Evolutionary conservation across 1,284 basidiomycete species (phyloP), one percentile per base, ranked within the genome.

Genomic region (Somion occarium): DNA sequence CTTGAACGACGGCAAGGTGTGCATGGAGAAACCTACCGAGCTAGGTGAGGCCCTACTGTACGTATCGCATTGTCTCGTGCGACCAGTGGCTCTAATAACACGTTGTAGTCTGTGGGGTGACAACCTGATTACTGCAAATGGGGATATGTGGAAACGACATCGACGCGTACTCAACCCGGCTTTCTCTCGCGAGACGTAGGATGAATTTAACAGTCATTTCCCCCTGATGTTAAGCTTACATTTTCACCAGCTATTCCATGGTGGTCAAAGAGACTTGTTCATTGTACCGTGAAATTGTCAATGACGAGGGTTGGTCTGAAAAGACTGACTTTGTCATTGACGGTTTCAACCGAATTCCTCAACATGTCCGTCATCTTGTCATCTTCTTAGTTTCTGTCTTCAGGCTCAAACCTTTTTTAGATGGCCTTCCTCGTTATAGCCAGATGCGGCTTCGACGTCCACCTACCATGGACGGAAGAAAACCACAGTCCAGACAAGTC

Each of bases 371-470:
- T 27, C 22, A 23, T 9, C 22, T 12, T 23, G 24, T 11, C n/a
- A 24, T 47, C 45, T 39, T 25, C 24, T 34, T 20, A 18, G 19
- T 15, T 22, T 27, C 26, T 9, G 27, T 46, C 15, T 15, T 20
- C 20, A 15, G 20, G 18, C 27, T 15, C 27, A 20, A n/a, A 23
- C 15, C 26, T 5, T 41, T 24, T 9, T 38, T n/a, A 53, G 54
- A 26, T 55, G 12, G 54, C 54, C 2, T 25, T 53, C 23, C 24
- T 53, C 20, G 49, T 53, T 38, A 51, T 55, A 24, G 38, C 54
- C 5, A 26, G 53, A 34, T 55, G 54, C 26, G 54, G 48, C 4
- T 55, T 55, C 39, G 49, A 51, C 22, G 44, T 55, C 39, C 37
- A n/a, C 2, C n/a, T 49, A 4, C 19, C 26, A 15, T 55, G 54